These are phyloP conservation scores for Beauveria medogensis DNA, from an alignment of 2,329 filamentous ascomycete genomes.

Conservation along the genomic window DNA sequence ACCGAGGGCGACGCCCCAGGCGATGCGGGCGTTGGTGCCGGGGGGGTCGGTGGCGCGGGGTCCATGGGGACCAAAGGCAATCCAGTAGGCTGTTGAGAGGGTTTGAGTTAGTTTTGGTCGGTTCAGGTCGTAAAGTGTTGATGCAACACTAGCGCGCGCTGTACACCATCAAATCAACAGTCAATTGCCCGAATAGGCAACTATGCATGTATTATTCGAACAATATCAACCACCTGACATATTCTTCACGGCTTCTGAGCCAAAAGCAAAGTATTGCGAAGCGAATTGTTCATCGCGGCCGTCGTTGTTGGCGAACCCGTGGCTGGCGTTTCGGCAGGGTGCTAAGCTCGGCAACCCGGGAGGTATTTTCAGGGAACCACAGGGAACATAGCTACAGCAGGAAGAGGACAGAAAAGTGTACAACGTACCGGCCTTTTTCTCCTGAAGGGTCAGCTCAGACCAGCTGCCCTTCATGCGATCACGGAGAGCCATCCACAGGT, in stretches of 20 bases:
- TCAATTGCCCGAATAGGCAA: conserved; percentile 8
- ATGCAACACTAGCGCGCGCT: conserved; percentile 6
- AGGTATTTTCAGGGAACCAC: conserved; percentile 25
- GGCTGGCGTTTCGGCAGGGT: conserved; percentile 10
- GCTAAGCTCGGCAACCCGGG: conserved; percentile 20
- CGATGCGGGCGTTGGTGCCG: conserved; percentile 74
- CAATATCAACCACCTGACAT: conserved; percentile 3
- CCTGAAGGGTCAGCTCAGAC: conserved; percentile 87
- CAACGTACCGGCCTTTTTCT: conserved; percentile 95
- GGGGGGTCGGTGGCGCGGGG: conserved; percentile 77
- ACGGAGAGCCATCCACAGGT: conserved; percentile 96
- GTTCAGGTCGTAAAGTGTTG: conserved; percentile 9
- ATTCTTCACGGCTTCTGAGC: background rate
- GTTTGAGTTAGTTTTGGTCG: conserved; percentile 29
- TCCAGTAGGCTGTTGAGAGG: conserved; percentile 79
- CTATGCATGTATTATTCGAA: background rate
- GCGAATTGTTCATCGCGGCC: conserved; percentile 5
- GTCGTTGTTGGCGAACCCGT: conserved; percentile 12
- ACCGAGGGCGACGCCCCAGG: conserved; percentile 63
- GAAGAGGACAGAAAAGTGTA: background rate
- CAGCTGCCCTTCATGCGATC: conserved; percentile 99
- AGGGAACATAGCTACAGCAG: conserved; percentile 12
- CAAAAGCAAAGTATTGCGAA: background rate
- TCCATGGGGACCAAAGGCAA: conserved; percentile 94
- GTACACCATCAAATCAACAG: background rate